Conservation (phyloP, 2,329 filamentous ascomycete species). For the Volutella citrinella region DNA sequence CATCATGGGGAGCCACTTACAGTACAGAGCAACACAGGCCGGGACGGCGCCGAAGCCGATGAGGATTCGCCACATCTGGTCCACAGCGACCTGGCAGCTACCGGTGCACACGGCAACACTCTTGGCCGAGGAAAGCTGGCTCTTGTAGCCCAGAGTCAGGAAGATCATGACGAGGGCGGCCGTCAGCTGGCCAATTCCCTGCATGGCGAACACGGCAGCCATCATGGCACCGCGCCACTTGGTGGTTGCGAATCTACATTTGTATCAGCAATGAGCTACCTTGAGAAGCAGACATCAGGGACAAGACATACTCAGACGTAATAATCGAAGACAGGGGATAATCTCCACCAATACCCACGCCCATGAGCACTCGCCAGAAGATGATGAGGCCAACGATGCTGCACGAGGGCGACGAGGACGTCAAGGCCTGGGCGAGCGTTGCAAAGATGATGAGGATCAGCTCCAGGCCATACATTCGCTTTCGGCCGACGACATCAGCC, state of each 20-base stretch:
- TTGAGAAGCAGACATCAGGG: neutral
- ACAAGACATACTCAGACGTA: conserved; percentile 65
- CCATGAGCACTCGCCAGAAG: conserved; percentile 79
- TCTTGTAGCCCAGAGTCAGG: conserved; percentile 68
- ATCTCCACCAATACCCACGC: conserved; percentile 48
- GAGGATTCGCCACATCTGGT: conserved; percentile 84
- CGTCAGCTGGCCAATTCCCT: conserved; percentile 76
- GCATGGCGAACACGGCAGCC: conserved; percentile 83
- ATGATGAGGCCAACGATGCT: conserved; percentile 65
- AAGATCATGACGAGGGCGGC: conserved; percentile 76
- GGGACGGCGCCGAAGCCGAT: conserved; percentile 81
- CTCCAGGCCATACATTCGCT: conserved; percentile 71
- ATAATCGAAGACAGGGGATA: conserved; percentile 82
- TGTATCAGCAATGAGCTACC: conserved; percentile 1
- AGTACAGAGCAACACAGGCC: conserved; percentile 79
- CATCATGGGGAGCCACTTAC: conserved; percentile 26
- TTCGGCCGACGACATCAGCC: conserved; percentile 74
- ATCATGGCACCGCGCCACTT: conserved; percentile 88
- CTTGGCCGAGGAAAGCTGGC: conserved; percentile 52
- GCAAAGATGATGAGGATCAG: conserved; percentile 78
- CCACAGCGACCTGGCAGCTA: conserved; percentile 48
- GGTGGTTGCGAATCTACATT: conserved; percentile 64
- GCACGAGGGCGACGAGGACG: conserved; percentile 60
- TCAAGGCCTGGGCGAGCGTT: conserved; percentile 68
- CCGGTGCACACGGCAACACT: conserved; percentile 51